Base-by-base conservation (phyloP, 179 eudicot species). In the Beta lomatogona region DNA sequence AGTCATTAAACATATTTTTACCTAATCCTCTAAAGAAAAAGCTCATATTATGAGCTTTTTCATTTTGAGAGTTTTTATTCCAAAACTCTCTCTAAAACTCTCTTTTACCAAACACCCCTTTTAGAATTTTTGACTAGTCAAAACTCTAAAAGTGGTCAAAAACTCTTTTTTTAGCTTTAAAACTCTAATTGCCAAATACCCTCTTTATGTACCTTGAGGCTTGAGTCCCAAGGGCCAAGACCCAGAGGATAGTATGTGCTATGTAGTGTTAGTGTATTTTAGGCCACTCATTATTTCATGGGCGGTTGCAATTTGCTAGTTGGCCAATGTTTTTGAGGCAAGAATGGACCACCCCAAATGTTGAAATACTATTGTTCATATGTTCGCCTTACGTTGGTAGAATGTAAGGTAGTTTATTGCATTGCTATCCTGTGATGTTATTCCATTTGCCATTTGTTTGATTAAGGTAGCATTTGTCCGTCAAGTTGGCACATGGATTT, bases 221-320 rank as follows among this genome's bases (percentile, higher is more conserved):
- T 36, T 36, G 41, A 36, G 15, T 16, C 16, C 19, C 9, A 25
- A 5, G 13, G 12, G 9, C 5, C 8, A 68, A 46, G 22, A 21
- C 22, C 21, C 13, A 65, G 10, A 14, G 11, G 41, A 65, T 65
- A 65, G 45, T 65, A 28, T 21, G 22, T 10, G 1, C 22, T n/a
- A n/a, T 7, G 19, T n/a, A 21, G 36, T 60, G 6, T 19, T 7
- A 4, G 67, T 22, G 5, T 64, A 67, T 31, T 10, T 41, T 36
- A 68, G 71, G 52, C 73, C 73, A 68, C 73, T 68, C 52, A 68
- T 41, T 44, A 41, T 18, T 67, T 64, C 41, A 18, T 68, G 73
- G 73, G 9, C 52, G 52, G 21, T 41, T 68, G 53, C 16, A 68
- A 9, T 21, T 36, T 68, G 73, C 73, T 41, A 44, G 52, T 31